Evolutionary conservation across 1,284 basidiomycete species (phyloP).

Genomic region (Caloboletus inedulis): DNA sequence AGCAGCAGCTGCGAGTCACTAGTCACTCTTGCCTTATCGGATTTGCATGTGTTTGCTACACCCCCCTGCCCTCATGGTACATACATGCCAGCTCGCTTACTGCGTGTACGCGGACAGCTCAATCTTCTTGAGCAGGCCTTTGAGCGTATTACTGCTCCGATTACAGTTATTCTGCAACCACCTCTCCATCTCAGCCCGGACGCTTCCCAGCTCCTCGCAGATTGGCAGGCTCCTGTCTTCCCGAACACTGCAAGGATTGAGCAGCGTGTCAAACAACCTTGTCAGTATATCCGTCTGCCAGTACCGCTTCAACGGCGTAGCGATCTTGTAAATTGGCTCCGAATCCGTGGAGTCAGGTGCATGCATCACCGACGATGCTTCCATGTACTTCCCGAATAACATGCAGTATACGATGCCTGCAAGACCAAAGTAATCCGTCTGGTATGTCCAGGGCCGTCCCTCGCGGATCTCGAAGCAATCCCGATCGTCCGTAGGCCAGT

Average conservation of each 20-base stretch:
- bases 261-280: constrained; percentile 77
- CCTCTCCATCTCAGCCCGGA: constrained; percentile 80
- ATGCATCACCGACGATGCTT: constrained; percentile 54
- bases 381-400: constrained; percentile 95
- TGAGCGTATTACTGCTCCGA: constrained; percentile 83
- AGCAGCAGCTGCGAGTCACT: too few species aligned
- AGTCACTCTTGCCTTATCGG: constrained; percentile 3
- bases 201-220: constrained; percentile 56
- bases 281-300: constrained; percentile 93
- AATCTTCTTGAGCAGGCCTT: constrained; percentile 79
- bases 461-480: constrained; percentile 92
- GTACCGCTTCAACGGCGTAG: constrained; percentile 85
- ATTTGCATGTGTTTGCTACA: constrained; percentile 23
- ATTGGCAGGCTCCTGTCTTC: constrained; percentile 65
- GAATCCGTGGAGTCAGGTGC: constrained; percentile 34
- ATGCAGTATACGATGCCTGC: constrained; percentile 93
- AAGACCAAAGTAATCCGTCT: constrained; percentile 95
- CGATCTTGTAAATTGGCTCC: constrained; percentile 57
- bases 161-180: constrained; percentile 85
- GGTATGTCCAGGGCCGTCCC: constrained; percentile 84
- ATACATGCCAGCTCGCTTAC: constrained; percentile 11
- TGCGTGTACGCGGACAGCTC: constrained; percentile 49
- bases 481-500: constrained; percentile 84
- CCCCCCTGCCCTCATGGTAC: too few species aligned
- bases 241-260: constrained; percentile 70